Conservation (phyloP, 768 basidiomycete genomes). For the Pholiota molesta region DNA sequence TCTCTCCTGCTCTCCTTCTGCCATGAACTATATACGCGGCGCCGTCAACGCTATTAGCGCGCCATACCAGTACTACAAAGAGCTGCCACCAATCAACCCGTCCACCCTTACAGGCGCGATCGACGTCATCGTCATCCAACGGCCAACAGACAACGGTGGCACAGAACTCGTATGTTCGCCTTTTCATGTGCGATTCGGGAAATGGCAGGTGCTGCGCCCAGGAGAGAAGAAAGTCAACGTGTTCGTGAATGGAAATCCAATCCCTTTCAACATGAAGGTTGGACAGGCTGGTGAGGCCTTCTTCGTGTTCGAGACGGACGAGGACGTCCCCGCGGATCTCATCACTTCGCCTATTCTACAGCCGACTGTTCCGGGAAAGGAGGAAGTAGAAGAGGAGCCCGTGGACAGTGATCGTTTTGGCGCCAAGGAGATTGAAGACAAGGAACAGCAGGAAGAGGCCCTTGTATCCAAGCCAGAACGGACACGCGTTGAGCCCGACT, state of each 20-base stretch:
- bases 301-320: conserved; percentile 97
- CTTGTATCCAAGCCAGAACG: conserved; percentile 12
- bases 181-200: conserved; percentile 97
- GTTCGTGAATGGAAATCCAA: conserved; percentile 79
- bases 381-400: conserved; percentile 24
- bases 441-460: conserved; percentile 16
- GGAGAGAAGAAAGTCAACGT: conserved; percentile 95
- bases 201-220: conserved; percentile 93
- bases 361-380: conserved; percentile 53
- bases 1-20: conserved; percentile 20
- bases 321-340: conserved; percentile 90
- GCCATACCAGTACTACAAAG: conserved; percentile 89
- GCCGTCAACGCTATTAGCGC: conserved; percentile 85
- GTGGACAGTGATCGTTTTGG: conserved; percentile 43
- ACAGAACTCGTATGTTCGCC: conserved; percentile 87
- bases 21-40: conserved; percentile 89
- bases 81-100: conserved; percentile 85
- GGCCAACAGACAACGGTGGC: conserved; percentile 62
- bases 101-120: conserved; percentile 97
- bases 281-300: conserved; percentile 99
- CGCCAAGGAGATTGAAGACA: conserved; percentile 31
- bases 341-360: conserved; percentile 91
- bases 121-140: conserved; percentile 95
- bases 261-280: conserved; percentile 98
- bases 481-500: conserved; percentile 67